Base-by-base conservation (phyloP, 257 asterid genomes). In the Catharanthus roseus region DNA sequence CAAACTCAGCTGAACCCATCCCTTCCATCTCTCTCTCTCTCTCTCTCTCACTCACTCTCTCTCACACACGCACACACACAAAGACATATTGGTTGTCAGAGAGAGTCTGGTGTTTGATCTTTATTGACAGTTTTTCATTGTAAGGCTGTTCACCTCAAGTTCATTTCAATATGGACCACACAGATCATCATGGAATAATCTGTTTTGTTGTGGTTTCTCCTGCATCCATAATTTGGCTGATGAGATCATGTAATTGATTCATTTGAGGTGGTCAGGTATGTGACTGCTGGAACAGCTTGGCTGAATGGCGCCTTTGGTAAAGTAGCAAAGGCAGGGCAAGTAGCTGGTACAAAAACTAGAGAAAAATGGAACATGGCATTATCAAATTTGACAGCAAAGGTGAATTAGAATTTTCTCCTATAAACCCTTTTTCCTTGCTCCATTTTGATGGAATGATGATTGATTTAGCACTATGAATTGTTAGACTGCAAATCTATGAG, bases 211-310 rank as follows among this genome's bases (percentile, higher is more conserved):
- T 34, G 29, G 19, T 34, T 33, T 61, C 6, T 61, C 12, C 24
- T 44, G 15, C 71, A 28, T 67, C 58, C 15, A 23, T 26, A 19
- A 18, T 3, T 61, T 24, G 66, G 38, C 54, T 4, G 63, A 39
- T 77, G 31, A 57, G 42, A 54, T 44, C 42, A 28, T 34, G 56
- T 38, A 70, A 19, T 23, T 62, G 72, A 77, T 50, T 47, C 47
- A 29, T 65, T 67, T 68, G 73, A 78, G 71, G 67, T 77, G 66
- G 65, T 81, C 86, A 93, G 96, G 93, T 93, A 93, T 67, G 97
- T 93, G 79, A 82, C 89, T 71, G 91, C 96, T 70, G 99, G 99
- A 81, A 78, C 97, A 55, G 61, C 92, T 83, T 91, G 99, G 97
- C 84, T 93, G 76, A 93, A 87, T 69, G 97, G 96, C 55, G 96